Evolutionary conservation across 2,329 filamentous ascomycete genomes (phyloP), one percentile per base, ranked within the genome.

Genomic region (Hypomyces rosellus): DNA sequence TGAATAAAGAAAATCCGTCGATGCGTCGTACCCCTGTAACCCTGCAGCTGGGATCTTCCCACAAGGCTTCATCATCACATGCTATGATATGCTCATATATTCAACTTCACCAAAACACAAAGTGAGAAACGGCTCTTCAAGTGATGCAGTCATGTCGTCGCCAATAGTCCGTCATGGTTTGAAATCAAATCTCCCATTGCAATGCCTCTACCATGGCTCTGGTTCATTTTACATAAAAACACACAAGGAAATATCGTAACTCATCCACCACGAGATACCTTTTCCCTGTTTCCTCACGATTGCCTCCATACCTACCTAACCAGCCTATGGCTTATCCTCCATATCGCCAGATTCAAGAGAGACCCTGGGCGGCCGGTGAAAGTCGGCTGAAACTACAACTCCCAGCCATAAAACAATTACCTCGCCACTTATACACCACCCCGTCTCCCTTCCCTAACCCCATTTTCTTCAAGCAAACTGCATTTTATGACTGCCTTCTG

Each of bases 401-500:
- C 25, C 20, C 14, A 22, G 25, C 42, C 22, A 34, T 18, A 30
- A 45, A 45, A 45, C 22, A 14, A 33, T 33, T 30, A 9, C 25
- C 25, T 34, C 22, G 33, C 16, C 20, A 30, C 15, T 42, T 20
- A 22, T 18, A 42, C 39, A 22, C 39, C 13, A 42, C 18, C 14
- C 14, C 39, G 12, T 11, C 18, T n/a, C 30, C 42, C 25, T 30
- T 33, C 30, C 42, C 13, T 14, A 22, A 12, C n/a, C 14, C n/a
- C 14, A 11, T 45, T 34, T 30, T 30, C 12, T 45, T 34, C 30
- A 20, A 33, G 30, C 42, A 34, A 45, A 30, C 30, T 30, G 16
- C 42, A 5, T 43, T 36, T 54, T 36, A 56, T 53, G 45, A 52
- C 50, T 53, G 52, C 53, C 48, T 51, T 53, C 38, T 48, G 49